Percentiles rank a stretch among this genome's conserved stretches.
Evolutionary conservation across 2,329 filamentous ascomycete genomes (phyloP).

Genomic region (Albophoma yamanashiensis): DNA sequence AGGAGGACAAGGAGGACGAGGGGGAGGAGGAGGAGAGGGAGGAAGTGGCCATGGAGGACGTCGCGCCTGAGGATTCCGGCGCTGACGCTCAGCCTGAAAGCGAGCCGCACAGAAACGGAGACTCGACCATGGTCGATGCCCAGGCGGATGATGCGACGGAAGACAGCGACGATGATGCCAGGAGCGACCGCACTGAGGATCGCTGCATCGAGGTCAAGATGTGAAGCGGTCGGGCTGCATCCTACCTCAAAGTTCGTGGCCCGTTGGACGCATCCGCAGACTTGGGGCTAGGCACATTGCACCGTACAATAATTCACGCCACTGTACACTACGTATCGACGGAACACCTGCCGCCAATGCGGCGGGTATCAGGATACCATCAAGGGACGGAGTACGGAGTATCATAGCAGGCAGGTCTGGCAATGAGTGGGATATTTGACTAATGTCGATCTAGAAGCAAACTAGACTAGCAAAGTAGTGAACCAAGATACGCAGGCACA

Average conservation of each 20-base stretch:
- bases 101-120: background rate
- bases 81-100: background rate
- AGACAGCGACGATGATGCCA: constrained; percentile 1
- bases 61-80: background rate
- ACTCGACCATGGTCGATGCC: constrained; percentile 8
- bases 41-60: constrained; percentile 4
- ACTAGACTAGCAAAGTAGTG: constrained; percentile 6
- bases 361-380: background rate
- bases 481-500: constrained; percentile 3
- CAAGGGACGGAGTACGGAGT: background rate
- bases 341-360: background rate
- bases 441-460: constrained; percentile 9
- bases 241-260: background rate
- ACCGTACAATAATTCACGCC: background rate
- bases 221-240: background rate
- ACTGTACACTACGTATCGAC: background rate
- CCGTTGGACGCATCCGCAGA: background rate
- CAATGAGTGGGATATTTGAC: constrained; percentile 8
- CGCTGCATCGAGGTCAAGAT: constrained; percentile 1
- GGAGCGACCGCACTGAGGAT: background rate
- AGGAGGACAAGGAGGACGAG: constrained; percentile 4
- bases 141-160: background rate
- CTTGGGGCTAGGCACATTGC: background rate
- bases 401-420: background rate
- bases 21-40: constrained; percentile 5